Conservation (phyloP, 495 filamentous ascomycete species). For the Talaromyces borbonicus region DNA sequence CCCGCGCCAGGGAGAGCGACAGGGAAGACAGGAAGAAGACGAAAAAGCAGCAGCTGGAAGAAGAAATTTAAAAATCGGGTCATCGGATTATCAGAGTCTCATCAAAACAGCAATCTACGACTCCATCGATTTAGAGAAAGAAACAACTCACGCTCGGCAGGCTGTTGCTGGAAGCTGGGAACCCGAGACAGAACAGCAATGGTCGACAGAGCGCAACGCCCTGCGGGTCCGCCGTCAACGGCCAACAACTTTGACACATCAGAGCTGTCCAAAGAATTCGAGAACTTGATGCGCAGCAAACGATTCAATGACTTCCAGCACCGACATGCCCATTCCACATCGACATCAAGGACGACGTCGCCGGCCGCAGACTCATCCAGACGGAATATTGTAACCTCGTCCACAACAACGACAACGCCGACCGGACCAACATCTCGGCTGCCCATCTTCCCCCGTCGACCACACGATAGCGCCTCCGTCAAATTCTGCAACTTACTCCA, state of each 20-base stretch:
- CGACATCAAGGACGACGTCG: constrained; percentile 46
- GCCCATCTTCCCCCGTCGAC: constrained; percentile 72
- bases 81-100: neutral
- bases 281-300: constrained; percentile 66
- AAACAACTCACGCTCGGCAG: neutral
- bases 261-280: constrained; percentile 56
- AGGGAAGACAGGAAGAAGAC: neutral
- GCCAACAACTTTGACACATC: constrained; percentile 31
- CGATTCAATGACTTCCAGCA: constrained; percentile 65
- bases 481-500: constrained; percentile 80
- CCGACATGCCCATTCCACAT: constrained; percentile 43
- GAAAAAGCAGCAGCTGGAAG: neutral
- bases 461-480: constrained; percentile 60
- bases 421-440: constrained; percentile 55
- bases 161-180: too few relatives aligned
- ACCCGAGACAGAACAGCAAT: neutral
- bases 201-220: neutral
- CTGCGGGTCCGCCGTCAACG: constrained; percentile 11
- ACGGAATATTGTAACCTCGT: constrained; percentile 28
- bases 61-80: neutral
- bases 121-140: neutral
- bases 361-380: constrained; percentile 34
- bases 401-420: constrained; percentile 48
- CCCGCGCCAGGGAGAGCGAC: too few relatives aligned
- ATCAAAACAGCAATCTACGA: neutral